Conservation (phyloP, 805 yeast genomes). For the Priceomyces fermenticarens region DNA sequence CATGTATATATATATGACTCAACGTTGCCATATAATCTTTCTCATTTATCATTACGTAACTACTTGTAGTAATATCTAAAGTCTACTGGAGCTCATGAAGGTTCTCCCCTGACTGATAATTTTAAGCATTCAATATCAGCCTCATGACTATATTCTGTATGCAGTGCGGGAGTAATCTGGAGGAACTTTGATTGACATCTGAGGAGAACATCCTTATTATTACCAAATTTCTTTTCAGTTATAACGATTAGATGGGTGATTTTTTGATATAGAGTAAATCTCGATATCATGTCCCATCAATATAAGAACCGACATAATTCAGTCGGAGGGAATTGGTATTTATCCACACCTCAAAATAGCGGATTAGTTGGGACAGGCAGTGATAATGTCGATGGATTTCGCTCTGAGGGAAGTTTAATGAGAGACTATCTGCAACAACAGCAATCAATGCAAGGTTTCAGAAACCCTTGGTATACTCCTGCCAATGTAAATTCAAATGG, state of each 20-base stretch:
- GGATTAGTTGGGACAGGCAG: conserved; percentile 11
- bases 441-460: conserved; percentile 27
- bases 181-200: neutral
- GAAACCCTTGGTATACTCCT: conserved; percentile 44
- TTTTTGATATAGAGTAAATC: neutral
- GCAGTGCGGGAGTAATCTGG: no score
- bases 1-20: conserved; percentile 1
- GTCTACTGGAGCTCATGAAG: no score
- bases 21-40: no score
- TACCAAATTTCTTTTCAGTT: no score
- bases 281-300: conserved; percentile 26
- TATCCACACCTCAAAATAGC: conserved; percentile 23
- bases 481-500: conserved; percentile 7
- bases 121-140: no score
- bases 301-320: conserved; percentile 33
- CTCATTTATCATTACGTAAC: no score
- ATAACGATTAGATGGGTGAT: no score
- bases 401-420: conserved; percentile 1
- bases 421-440: conserved; percentile 8
- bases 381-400: neutral
- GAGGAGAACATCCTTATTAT: neutral
- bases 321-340: conserved; percentile 37
- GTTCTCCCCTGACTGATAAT: no score
- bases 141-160: no score
- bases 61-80: no score